Percentiles rank a stretch among this genome's conserved stretches.
phyloP scores from a whole-genome alignment of 139 green algal species.

The Chlorella sp. region DNA sequence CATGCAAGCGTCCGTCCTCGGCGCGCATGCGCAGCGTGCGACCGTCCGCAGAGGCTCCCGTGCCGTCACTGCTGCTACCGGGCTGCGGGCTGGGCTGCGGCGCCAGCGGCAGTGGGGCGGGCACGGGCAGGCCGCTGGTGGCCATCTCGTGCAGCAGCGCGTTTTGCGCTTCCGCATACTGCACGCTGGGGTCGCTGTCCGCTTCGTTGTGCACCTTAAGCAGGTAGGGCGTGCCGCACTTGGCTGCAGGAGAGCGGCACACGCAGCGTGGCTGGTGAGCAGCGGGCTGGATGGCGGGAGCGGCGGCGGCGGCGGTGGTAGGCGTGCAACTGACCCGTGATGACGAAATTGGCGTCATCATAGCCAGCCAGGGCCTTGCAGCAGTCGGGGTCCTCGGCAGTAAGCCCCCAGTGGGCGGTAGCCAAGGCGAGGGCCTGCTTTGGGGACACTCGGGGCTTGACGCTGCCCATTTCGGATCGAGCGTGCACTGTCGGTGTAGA shows the following conservation, averaged over 20 bases:
- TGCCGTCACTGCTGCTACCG: not conserved
- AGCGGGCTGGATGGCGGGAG: not conserved
- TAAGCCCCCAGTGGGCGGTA: not conserved
- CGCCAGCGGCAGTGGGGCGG: not conserved
- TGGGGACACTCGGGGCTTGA: not conserved
- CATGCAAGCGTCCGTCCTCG: conserved; percentile 6
- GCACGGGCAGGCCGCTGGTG: not conserved
- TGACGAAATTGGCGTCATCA: not conserved
- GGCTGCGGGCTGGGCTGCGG: not conserved
- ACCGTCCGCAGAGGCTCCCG: not conserved
- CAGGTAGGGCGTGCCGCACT: not conserved
- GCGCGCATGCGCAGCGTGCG: not conserved
- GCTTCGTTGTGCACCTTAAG: conserved; percentile 16
- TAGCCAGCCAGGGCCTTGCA: not conserved
- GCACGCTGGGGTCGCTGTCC: not conserved
- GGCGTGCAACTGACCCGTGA: not conserved
- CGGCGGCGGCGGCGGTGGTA: not conserved
- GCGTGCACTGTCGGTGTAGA: no score
- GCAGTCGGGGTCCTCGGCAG: no score
- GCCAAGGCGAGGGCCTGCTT: not conserved
- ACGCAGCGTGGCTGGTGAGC: no score
- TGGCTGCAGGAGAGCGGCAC: not conserved
- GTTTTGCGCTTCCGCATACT: conserved; percentile 17
- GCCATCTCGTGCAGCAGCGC: not conserved
- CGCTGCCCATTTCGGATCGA: no score